phyloP scores from a whole-genome alignment of 768 basidiomycete genomes.

The Sutorius australiensis region DNA sequence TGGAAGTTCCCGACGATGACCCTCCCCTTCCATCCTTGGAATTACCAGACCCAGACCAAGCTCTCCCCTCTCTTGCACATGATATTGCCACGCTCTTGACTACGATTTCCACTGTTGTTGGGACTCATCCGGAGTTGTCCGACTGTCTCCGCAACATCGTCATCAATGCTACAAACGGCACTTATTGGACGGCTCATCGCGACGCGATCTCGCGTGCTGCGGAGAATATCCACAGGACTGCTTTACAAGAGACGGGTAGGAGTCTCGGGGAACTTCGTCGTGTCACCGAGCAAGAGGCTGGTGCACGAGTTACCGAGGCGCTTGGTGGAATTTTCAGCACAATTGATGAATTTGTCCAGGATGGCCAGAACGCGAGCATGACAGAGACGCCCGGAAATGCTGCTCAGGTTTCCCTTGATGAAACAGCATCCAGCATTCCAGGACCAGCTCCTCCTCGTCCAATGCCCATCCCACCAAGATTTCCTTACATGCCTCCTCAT shows the following conservation, averaged over 20 bases:
- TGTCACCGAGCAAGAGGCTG: conserved; percentile 61
- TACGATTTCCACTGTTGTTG: conserved; percentile 51
- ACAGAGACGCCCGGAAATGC: conserved; percentile 2
- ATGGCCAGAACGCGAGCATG: conserved; percentile 7
- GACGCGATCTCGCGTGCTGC: conserved; percentile 56
- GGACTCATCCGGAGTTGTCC: conserved; percentile 67
- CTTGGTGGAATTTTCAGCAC: conserved; percentile 55
- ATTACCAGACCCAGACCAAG: conserved; percentile 20
- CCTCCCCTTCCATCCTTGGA: conserved; percentile 51
- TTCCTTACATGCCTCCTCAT: conserved; percentile 16
- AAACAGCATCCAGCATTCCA: neutral
- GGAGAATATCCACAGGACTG: conserved; percentile 47
- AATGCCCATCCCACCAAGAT: conserved; percentile 13
- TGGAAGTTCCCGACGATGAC: conserved; percentile 32
- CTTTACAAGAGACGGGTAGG: conserved; percentile 35
- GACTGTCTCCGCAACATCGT: conserved; percentile 63
- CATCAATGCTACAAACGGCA: conserved; percentile 56
- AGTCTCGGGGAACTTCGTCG: conserved; percentile 46
- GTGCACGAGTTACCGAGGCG: conserved; percentile 57
- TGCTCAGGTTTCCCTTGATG: neutral
- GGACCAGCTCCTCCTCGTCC: conserved; percentile 6
- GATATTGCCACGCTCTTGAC: conserved; percentile 64
- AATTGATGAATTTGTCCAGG: conserved; percentile 38
- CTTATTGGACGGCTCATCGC: conserved; percentile 67
- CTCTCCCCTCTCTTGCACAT: conserved; percentile 48